Evolutionary conservation across 257 asterid species (phyloP), one percentile per base, ranked within the genome.

Genomic region (Penstemon davidsonii): DNA sequence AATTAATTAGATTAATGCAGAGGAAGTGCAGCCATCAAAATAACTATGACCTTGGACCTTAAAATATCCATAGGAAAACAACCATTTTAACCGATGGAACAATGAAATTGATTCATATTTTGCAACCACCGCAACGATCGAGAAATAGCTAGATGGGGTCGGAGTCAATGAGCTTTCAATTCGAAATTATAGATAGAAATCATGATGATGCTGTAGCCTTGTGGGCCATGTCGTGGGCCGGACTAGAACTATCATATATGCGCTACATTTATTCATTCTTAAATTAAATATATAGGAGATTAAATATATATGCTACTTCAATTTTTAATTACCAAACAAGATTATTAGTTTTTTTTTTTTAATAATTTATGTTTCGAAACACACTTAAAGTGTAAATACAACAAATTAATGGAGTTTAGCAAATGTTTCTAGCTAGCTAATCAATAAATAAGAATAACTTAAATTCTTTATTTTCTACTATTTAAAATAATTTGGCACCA

Each of bases 21-120:
- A 42, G 72, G 67, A 78, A 19, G 60, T 46, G 86, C 71, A 73
- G 71, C 79, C 74, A 71, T 80, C 82, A 18, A 43, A 8, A 41
- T 54, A 72, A 79, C 75, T 76, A 54, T 66, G 88, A 85, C 88
- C 49, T 64, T 50, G 74, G 82, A 81, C 88, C 88, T 86, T 71
- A 79, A 79, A 77, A 75, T 71, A 80, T 70, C 81, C 78, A 60
- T 46, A 12, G 40, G 75, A 76, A 74, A 78, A 71, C 64, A 66
- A 70, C 76, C 73, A 50, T 43, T 74, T 38, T 67, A 41, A 70
- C 77, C 75, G 7, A 53, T 37, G 15, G 64, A 60, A 46, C 52
- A 55, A 53, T 54, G 53, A 37, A 12, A 62, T 9, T 50, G 68
- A 62, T 68, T 63, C 71, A 41, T 67, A 66, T 65, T 18, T 55